Evolutionary conservation across 2,329 filamentous ascomycete species (phyloP), one percentile per base, ranked within the genome.

Genomic region (Boeremia lycopersici): DNA sequence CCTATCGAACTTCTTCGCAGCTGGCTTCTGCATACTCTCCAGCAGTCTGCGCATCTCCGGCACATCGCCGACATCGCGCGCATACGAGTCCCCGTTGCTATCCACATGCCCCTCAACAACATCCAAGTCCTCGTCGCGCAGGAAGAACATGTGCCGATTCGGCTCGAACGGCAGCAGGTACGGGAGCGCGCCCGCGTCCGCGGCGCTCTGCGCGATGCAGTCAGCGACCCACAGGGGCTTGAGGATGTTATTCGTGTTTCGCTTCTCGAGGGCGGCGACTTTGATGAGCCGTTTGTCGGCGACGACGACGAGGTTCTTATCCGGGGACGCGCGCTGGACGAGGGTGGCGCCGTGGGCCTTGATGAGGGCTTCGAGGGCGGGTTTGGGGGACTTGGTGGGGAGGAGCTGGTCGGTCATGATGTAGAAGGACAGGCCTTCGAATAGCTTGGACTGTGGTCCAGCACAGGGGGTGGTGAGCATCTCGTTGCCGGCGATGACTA

Each of bases 201-300:
- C 68, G 59, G 87, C 81, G 39, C 78, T 80, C 61, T 86, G 82
- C 29, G 83, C 82, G 30, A 96, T 81, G 65, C 91, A 95, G 72
- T 98, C 92, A 26, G 90, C 79, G 2, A 98, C 78, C 95, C 95
- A 99, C 6, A 80, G 82, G 0, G 93, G 89, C 19, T 86, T 85
- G 52, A 98, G 81, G 45, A 99, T 88, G 62, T 91, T 87, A 6
- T 84, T 81, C 0, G 84, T 79, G 3, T 86, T 88, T 6, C 79
- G 81, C 66, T 95, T 96, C 57, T 91, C 86, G 8, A 97, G 76
- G 9, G 90, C 92, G 1, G 90, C 90, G 1, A 93, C 92, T 68
- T 93, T 93, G 62, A 98, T 87, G 0, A 84, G 81, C 43, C 81
- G 89, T 72, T 91, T 89, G 61, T 97, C 93, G 0, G 89, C 91